Percentiles rank a stretch among this genome's conserved stretches.
These are phyloP conservation scores for Fomitopsis schrenkii DNA, from an alignment of 1,284 basidiomycete genomes.

Conservation along the genomic window DNA sequence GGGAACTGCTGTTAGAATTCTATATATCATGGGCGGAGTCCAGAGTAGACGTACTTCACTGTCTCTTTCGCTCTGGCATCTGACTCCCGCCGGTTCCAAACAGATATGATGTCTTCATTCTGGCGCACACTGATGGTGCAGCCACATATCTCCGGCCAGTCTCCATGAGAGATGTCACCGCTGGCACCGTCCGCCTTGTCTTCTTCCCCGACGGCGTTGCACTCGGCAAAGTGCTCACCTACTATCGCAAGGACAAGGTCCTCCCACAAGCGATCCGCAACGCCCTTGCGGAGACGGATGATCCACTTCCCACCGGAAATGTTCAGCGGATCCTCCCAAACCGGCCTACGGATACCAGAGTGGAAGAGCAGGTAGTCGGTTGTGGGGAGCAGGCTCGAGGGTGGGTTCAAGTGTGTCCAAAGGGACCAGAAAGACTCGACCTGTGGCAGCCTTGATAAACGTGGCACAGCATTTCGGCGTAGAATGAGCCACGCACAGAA, in stretches of 20 bases:
- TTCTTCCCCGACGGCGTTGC: conserved; percentile 31
- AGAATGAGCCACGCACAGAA: conserved; percentile 46
- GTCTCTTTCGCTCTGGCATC: conserved; percentile 66
- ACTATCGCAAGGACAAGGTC: conserved; percentile 74
- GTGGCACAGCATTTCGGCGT: conserved; percentile 14
- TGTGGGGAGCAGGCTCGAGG: conserved; percentile 69
- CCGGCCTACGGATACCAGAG: conserved; percentile 72
- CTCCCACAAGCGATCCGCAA: conserved; percentile 81
- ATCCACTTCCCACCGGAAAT: conserved; percentile 90
- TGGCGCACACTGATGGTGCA: conserved; percentile 81
- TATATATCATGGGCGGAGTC: not conserved
- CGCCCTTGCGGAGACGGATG: conserved; percentile 78
- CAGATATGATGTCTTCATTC: conserved; percentile 77
- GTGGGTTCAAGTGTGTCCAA: conserved; percentile 75
- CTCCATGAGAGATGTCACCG: conserved; percentile 20
- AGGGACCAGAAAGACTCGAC: conserved; percentile 84
- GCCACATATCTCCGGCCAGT: conserved; percentile 77
- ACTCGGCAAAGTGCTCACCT: conserved; percentile 75
- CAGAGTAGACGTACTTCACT: conserved; percentile 53
- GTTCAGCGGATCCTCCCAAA: conserved; percentile 90
- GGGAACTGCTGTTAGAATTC: not conserved
- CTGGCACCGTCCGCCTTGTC: conserved; percentile 16
- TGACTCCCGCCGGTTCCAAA: conserved; percentile 74
- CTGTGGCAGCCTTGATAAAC: conserved; percentile 29
- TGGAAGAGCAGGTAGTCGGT: conserved; percentile 88